Evolutionary conservation across 805 yeast genomes (phyloP).

Genomic region (Scheffersomyces lignosus): DNA sequence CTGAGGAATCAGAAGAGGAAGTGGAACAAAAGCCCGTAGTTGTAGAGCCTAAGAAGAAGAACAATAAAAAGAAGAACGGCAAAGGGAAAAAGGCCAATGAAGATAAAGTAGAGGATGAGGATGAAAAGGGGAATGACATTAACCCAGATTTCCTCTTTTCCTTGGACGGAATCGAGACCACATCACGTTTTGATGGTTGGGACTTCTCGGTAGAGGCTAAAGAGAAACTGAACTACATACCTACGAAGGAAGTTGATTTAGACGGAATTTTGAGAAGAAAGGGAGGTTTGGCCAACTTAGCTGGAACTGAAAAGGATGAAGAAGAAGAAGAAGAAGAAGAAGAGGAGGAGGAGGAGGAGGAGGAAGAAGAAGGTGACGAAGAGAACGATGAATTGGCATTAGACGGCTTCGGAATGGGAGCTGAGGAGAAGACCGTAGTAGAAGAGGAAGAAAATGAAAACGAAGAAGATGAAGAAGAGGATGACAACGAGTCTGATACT

Average conservation of each 20-base stretch:
- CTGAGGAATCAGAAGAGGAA: slow-evolving; percentile 43
- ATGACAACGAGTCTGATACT: slow-evolving; percentile 20
- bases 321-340: slow-evolving; percentile 11
- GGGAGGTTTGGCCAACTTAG: slow-evolving; percentile 66
- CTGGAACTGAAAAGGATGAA: slow-evolving; percentile 37
- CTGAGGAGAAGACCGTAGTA: slow-evolving; percentile 38
- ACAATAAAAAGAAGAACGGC: slow-evolving; percentile 19
- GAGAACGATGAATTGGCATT: slow-evolving; percentile 37
- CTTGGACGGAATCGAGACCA: slow-evolving; percentile 55
- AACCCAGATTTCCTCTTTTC: slow-evolving; percentile 76
- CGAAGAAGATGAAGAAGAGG: slow-evolving; percentile 30
- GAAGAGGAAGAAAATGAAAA: slow-evolving; percentile 26
- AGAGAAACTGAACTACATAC: slow-evolving; percentile 20
- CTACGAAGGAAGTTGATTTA: slow-evolving; percentile 68
- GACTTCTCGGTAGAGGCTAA: slow-evolving; percentile 60
- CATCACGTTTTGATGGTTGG: slow-evolving; percentile 72
- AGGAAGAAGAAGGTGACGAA: slow-evolving; percentile 23
- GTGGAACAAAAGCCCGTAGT: slow-evolving; percentile 40
- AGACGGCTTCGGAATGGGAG: slow-evolving; percentile 50
- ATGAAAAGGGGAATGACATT: slow-evolving; percentile 49
- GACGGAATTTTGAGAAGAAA: slow-evolving; percentile 85
- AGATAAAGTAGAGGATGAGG: slow-evolving; percentile 33
- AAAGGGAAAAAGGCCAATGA: slow-evolving; percentile 17
- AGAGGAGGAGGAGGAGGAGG: slow-evolving; percentile 19
- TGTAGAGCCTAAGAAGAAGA: slow-evolving; percentile 13